phyloP scores from a whole-genome alignment of 2,329 filamentous ascomycete genomes.

The Scedosporium minutisporum region DNA sequence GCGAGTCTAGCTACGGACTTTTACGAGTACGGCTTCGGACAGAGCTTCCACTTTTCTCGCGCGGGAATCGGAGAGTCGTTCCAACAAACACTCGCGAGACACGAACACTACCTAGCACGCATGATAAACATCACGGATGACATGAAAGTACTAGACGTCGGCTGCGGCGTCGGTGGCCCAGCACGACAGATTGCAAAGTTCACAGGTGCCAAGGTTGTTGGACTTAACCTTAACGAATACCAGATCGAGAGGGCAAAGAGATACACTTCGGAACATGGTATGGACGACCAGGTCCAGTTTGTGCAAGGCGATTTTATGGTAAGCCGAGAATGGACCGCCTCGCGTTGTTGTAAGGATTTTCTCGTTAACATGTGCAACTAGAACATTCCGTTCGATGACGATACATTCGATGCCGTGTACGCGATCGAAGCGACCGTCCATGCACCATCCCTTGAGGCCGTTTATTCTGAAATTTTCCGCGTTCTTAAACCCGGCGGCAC shows the following conservation, averaged over 20 bases:
- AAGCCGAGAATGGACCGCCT: slow-evolving; percentile 10
- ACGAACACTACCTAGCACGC: slow-evolving; percentile 95
- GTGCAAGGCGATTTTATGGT: slow-evolving; percentile 97
- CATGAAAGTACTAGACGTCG: slow-evolving; percentile 90
- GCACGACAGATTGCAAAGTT: slow-evolving; percentile 96
- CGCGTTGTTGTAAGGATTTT: not conserved
- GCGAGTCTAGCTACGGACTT: slow-evolving; percentile 79
- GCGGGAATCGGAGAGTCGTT: slow-evolving; percentile 34
- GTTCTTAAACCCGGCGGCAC: slow-evolving; percentile 92
- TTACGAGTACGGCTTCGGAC: slow-evolving; percentile 94
- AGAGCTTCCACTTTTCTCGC: slow-evolving; percentile 95
- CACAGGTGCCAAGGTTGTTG: slow-evolving; percentile 76
- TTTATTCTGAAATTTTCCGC: slow-evolving; percentile 90
- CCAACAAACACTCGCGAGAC: slow-evolving; percentile 82
- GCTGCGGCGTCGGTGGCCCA: slow-evolving; percentile 92
- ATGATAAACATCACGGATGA: slow-evolving; percentile 75
- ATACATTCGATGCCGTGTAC: slow-evolving; percentile 89
- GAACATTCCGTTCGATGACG: slow-evolving; percentile 92
- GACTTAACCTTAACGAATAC: slow-evolving; percentile 98
- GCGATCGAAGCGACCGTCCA: slow-evolving; percentile 97
- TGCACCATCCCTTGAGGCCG: slow-evolving; percentile 78
- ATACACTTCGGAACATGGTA: slow-evolving; percentile 72
- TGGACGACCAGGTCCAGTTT: slow-evolving; percentile 71
- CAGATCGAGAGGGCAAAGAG: slow-evolving; percentile 88
- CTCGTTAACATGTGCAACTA: slow-evolving; percentile 18